Base-by-base conservation (phyloP, 768 basidiomycete species). In the Russula ochroleuca region DNA sequence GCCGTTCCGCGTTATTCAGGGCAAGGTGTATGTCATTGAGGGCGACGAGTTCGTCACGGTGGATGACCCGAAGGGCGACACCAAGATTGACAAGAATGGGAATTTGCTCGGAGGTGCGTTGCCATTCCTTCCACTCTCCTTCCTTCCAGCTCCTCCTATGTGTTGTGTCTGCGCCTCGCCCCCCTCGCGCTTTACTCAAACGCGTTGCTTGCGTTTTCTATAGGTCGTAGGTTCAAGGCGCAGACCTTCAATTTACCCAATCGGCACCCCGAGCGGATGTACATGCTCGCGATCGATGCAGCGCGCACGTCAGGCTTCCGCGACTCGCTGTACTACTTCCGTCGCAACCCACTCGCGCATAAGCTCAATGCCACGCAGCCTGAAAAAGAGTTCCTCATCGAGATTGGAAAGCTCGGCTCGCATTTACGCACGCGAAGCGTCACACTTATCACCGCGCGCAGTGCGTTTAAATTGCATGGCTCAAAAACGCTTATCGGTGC, bases 291-390 rank as follows among this genome's bases (percentile, higher is more conserved):
- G 23, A 98, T 99, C 63, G 97, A 99, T 71, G 96, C 94, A 3
- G 97, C 97, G 0, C 86, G 96, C 31, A 92, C 92, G 10, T 95
- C 93, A 21, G 97, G 97, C 5, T 98, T 94, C 76, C 85, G 94
- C 53, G 97, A 98, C 74, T 98, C 97, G 10, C 78, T 98, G n/a
- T 97, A 98, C 75, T 98, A 98, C 75, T 95, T 98, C 76, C 88
- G 97, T 3, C 84, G 94, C 7, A 97, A 96, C 67, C 85, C 85
- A 0, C 85, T 93, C 33, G 89, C 96, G 17, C 80, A 94, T 78
- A 98, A 98, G 75, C 82, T 97, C 64, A 88, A 88, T 67, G 92
- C 93, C 37, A 90, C 88, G 0, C 89, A 93, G 62, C 81, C 83
- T 19, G 97, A 98, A 76, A 97, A 98, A 73, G 93, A 98, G 68